Conservation (phyloP, 179 eudicot genomes). For the Dionaea muscipula region DNA sequence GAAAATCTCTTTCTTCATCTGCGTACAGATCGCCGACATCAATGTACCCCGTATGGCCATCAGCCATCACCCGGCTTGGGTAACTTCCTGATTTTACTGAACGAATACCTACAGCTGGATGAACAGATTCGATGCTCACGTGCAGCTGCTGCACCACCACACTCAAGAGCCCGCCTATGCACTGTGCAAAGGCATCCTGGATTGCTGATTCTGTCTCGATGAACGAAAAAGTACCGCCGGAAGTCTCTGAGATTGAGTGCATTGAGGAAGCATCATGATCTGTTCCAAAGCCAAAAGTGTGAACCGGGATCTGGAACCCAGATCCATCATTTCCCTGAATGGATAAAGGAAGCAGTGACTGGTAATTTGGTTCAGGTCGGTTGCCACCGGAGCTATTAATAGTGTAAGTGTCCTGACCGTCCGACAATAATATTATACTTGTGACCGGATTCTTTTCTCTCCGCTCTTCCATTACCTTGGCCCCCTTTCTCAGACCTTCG, state of each 20-base stretch:
- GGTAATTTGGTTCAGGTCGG: conserved; percentile 15
- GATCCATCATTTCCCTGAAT: conserved; percentile 17
- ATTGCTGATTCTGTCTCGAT: conserved; percentile 70
- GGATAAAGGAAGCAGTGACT: conserved; percentile 23
- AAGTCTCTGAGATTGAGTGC: conserved; percentile 71
- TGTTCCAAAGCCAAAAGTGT: conserved; percentile 73
- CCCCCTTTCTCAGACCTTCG: conserved; percentile 50
- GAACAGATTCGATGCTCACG: conserved; percentile 36
- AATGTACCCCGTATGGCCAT: conserved; percentile 36
- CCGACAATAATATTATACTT: conserved; percentile 49
- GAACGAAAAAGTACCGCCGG: conserved; percentile 88
- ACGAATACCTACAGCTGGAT: conserved; percentile 23
- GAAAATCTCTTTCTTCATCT: conserved; percentile 75
- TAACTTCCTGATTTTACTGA: conserved; percentile 67
- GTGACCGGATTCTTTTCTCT: conserved; percentile 38
- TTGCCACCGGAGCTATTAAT: conserved; percentile 18
- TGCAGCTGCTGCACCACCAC: conserved; percentile 62
- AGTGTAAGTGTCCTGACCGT: conserved; percentile 61
- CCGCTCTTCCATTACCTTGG: conserved; percentile 46
- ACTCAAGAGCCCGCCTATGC: conserved; percentile 85
- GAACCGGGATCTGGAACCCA: conserved; percentile 49
- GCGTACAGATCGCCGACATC: conserved; percentile 80
- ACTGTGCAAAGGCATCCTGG: conserved; percentile 94
- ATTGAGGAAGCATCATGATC: conserved; percentile 72
- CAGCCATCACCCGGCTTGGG: conserved; percentile 22